Conservation (phyloP, 441 rosid genomes). For the Bocquillonia castaneifolia region DNA sequence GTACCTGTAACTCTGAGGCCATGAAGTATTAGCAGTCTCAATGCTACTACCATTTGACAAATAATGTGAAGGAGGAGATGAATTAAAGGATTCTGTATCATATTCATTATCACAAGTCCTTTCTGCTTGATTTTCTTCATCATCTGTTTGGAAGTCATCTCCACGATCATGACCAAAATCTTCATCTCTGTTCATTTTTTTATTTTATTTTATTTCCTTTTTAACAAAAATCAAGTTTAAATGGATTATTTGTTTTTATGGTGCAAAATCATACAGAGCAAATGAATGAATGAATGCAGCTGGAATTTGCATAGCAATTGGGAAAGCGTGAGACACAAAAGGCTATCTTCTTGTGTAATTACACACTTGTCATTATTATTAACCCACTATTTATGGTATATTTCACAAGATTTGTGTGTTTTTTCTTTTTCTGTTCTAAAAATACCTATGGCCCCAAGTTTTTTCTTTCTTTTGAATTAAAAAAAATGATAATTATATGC, state of each 20-base stretch:
- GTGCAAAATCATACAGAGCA: not conserved
- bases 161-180: constrained; percentile 56
- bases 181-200: constrained; percentile 54
- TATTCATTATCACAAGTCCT: constrained; percentile 32
- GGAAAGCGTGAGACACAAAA: constrained; percentile 5
- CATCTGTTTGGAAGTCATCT: constrained; percentile 60
- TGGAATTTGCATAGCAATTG: not conserved
- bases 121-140: constrained; percentile 70
- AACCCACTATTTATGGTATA: not conserved
- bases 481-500: no score
- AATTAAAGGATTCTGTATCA: constrained; percentile 35
- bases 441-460: no score
- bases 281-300: not conserved
- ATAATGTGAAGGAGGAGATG: constrained; percentile 18
- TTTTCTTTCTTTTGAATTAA: no score
- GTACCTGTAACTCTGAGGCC: constrained; percentile 86
- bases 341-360: constrained; percentile 8
- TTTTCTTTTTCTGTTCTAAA: no score
- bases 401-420: no score
- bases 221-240: no score
- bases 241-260: no score
- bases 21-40: constrained; percentile 25
- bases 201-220: not conserved
- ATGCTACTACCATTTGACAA: constrained; percentile 22
- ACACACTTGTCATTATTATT: constrained; percentile 6